Evolutionary conservation across 306 rosid genomes (phyloP), one percentile per base, ranked within the genome.

Genomic region (Sicyos edulis): DNA sequence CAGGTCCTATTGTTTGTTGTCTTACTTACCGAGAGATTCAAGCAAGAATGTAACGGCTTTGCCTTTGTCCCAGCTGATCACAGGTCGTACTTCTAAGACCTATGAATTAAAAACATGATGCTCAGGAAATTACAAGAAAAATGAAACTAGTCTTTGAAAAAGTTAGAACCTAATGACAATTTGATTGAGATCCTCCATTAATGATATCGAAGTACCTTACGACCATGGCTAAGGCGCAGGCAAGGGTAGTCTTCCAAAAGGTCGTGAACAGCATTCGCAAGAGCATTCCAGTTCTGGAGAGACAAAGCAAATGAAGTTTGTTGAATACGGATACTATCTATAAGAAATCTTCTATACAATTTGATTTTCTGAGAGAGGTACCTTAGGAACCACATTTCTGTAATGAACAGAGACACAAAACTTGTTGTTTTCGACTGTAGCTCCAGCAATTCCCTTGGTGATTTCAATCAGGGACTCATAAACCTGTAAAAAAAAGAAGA

Each of bases 71-170:
- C 99, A 93, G 83, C 84, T 63, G 74, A 93, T 89, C 78, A 75
- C 85, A 5, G 99, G 99, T 13, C 99, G 89, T 22, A 93, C 92
- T 86, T 93, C 99, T 80, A 93, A 85, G 82, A 93, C 99, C 99
- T 93, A 66, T 49, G 37, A 21, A 45, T 74, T 10, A 66, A 14
- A 44, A 66, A 66, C 37, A 9, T 37, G 1, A 22, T 0, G 26
- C 11, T 34, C 4, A 16, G 52, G 17, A 34, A 54, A 60, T 22
- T 59, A 75, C 20, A 29, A 51, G 62, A 37, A 51, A 74, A 32
- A 1, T 7, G 64, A 24, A 14, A 22, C 34, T 19, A 26, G 3
- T 6, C 16, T 10, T 59, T 19, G 26, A 29, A 57, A 56, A 29
- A 76, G 22, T 20, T 26, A 62, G 16, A 22, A 15, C 11, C 70